Evolutionary conservation across 176 grass and related monocot genomes (phyloP).

Genomic region (Bothriochloa decipiens): DNA sequence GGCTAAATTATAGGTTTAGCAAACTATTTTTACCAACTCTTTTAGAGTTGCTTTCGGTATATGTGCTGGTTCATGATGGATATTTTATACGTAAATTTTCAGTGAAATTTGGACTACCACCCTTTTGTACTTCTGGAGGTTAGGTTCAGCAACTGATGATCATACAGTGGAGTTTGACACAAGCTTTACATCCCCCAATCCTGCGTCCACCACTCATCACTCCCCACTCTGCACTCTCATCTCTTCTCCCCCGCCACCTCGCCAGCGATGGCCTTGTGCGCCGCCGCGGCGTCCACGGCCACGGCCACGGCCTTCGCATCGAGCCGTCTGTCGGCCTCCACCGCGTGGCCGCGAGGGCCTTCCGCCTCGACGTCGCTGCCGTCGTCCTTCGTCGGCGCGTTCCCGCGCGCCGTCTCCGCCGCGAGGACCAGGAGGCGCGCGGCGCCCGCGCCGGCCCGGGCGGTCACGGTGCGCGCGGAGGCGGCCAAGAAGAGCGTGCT

Average conservation of each 20-base stretch:
- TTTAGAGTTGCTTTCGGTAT: too few species aligned
- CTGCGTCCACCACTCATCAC: slow-evolving; percentile 42
- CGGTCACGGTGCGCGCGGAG: slow-evolving; percentile 29
- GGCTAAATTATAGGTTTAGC: too few species aligned
- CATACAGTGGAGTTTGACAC: not conserved
- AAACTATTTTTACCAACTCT: too few species aligned
- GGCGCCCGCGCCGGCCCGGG: not conserved
- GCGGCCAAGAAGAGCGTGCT: slow-evolving; percentile 70
- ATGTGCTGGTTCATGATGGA: too few species aligned
- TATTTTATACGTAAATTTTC: too few species aligned
- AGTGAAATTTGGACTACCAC: too few species aligned
- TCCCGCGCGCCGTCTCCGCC: slow-evolving; percentile 12
- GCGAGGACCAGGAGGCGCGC: not conserved
- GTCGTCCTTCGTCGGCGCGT: not conserved
- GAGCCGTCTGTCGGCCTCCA: not conserved
- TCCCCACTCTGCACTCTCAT: not conserved
- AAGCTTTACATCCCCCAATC: slow-evolving; percentile 38
- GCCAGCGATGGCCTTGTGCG: slow-evolving; percentile 36
- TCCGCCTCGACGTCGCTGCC: not conserved
- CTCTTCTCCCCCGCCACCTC: not conserved
- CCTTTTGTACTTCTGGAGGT: too few species aligned
- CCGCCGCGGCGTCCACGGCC: not conserved
- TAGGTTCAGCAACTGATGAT: too few species aligned
- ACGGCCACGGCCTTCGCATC: not conserved
- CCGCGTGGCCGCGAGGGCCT: not conserved